These are phyloP conservation scores for Ceratobasidium sp. DNA, from an alignment of 1,284 basidiomycete genomes.

Conservation along the genomic window DNA sequence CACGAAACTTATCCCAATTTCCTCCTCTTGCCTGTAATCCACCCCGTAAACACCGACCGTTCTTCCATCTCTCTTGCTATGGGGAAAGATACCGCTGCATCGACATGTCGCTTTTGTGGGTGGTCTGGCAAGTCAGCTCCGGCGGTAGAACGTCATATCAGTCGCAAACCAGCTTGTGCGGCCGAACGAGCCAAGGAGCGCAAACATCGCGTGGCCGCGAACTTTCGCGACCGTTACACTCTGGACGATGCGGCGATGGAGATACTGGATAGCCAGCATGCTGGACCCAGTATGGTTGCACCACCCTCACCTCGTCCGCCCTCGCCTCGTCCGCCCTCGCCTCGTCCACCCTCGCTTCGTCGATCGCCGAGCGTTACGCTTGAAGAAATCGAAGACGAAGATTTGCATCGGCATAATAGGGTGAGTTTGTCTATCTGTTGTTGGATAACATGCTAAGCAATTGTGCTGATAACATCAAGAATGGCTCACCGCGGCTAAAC, in stretches of 20 bases:
- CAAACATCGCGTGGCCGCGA: neutral
- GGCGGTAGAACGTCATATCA: neutral
- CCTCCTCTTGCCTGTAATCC: too few species aligned
- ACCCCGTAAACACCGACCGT: too few species aligned
- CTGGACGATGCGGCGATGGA: too few species aligned
- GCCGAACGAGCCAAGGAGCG: neutral
- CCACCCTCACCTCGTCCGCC: neutral
- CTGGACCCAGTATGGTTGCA: too few species aligned
- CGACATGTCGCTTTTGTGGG: neutral
- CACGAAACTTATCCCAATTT: neutral
- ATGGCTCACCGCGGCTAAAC: too few species aligned
- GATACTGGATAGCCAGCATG: too few species aligned
- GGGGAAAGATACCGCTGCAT: too few species aligned
- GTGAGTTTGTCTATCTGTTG: too few species aligned
- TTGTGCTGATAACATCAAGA: too few species aligned
- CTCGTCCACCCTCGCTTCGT: neutral
- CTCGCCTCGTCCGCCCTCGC: too few species aligned
- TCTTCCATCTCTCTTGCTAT: neutral
- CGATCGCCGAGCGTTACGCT: slow-evolving; percentile 7
- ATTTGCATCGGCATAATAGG: too few species aligned
- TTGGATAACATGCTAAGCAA: too few species aligned
- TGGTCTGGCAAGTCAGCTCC: neutral
- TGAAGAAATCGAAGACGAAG: neutral
- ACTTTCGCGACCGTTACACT: neutral
- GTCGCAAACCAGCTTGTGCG: neutral